Conservation (phyloP, 208 protist genomes). For the Wallacemonas sp. region DNA sequence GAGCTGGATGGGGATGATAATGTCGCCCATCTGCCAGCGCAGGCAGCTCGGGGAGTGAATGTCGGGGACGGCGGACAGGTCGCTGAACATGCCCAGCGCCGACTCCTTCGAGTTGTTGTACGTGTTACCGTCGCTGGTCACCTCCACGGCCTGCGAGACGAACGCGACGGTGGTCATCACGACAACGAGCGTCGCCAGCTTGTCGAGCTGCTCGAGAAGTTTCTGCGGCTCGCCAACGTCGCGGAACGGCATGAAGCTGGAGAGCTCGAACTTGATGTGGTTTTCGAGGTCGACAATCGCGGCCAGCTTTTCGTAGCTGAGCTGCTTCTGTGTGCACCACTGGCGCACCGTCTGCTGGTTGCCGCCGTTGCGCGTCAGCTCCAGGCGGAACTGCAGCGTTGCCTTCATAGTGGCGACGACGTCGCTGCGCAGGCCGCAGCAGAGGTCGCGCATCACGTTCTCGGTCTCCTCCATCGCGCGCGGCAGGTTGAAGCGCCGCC, state of each 20-base stretch:
- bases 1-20: conserved; percentile 72
- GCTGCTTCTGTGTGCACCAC: conserved; percentile 61
- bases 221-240: conserved; percentile 60
- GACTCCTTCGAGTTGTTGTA: conserved; percentile 74
- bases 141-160: conserved; percentile 56
- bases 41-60: conserved; percentile 69
- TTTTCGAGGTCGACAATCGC: conserved; percentile 63
- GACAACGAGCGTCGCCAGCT: conserved; percentile 55
- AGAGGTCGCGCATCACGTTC: conserved; percentile 68
- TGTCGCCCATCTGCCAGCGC: conserved; percentile 58
- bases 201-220: conserved; percentile 61
- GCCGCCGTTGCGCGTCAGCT: conserved; percentile 32
- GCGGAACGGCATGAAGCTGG: conserved; percentile 61
- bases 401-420: conserved; percentile 63
- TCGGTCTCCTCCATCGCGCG: conserved; percentile 82
- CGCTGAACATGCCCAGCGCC: conserved; percentile 73
- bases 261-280: conserved; percentile 78
- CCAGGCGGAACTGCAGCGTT: conserved; percentile 60
- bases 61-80: conserved; percentile 75
- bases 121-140: conserved; percentile 69
- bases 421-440: conserved; percentile 65
- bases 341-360: conserved; percentile 51
- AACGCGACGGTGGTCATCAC: conserved; percentile 65
- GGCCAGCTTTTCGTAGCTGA: conserved; percentile 66
- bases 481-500: conserved; percentile 43